Evolutionary conservation across 75 land plant genomes (phyloP), one percentile per base, ranked within the genome.

Genomic region (Pinus tabuliformis): DNA sequence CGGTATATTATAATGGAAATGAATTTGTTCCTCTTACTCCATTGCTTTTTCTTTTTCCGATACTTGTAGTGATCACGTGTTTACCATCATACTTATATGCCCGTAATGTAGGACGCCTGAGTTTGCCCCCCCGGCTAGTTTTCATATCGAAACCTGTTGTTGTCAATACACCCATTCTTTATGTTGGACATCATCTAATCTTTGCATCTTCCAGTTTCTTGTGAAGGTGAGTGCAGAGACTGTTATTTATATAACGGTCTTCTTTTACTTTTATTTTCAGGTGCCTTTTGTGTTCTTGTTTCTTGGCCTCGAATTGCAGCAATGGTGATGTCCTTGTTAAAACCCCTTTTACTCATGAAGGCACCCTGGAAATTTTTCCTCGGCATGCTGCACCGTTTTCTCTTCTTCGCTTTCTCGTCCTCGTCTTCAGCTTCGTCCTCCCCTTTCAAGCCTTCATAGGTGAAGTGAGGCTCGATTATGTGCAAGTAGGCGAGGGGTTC

Each of bases 401-500:
- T 82, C 54, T 68, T 68, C 22, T 42, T 68, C 54, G 36, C 20
- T 37, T 68, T 68, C 11, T 37, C 26, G 26, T 26, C 26, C 26
- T 26, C 26, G 26, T 26, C 26, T 26, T 26, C 26, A 26, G 26
- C 26, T 26, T 57, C 70, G 15, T 75, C 77, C 20, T 75, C 77
- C 15, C 49, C 78, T 73, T 56, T 74, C 33, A 87, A 86, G 16
- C 92, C 92, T 49, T 87, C 81, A 3, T 85, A 87, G 13, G 87
- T 82, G 86, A 85, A 92, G 12, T 92, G 78, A 3, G 94, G 94
- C 89, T 92, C 92, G 13, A 92, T 92, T n/a, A 92, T 75, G 30
- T 92, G 94, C 20, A 92, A 76, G 70, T 92, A 92, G 13, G 92
- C 80, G 0, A 92, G 90, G n/a, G 63, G 63, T 21, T 72, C 73